Conservation (phyloP, 73 alveolate genomes). For the Paramecium sexaurelia region DNA sequence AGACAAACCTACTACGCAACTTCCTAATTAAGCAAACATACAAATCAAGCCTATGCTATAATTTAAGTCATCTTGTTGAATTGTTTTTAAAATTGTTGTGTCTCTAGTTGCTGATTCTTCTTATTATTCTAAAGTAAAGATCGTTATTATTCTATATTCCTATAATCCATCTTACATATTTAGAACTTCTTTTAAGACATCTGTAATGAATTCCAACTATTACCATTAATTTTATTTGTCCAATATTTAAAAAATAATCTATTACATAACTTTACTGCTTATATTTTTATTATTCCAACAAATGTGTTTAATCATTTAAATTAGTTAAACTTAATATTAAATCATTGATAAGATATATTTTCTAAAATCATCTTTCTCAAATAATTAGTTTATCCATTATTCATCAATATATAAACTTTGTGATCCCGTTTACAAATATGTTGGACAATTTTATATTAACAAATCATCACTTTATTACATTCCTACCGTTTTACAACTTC, state of each 20-base stretch:
- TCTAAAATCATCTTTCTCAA: not conserved
- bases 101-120: not conserved
- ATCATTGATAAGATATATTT: conserved; percentile 28
- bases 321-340: not conserved
- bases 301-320: not conserved
- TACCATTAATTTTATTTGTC: not conserved
- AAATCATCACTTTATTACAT: not conserved
- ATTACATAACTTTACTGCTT: not conserved
- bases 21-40: not conserved
- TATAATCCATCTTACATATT: not conserved
- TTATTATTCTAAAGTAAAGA: not conserved
- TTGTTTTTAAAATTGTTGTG: not conserved
- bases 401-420: not conserved
- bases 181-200: not conserved
- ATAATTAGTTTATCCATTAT: not conserved
- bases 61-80: not conserved
- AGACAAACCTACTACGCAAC: not conserved
- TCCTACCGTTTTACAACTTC: not conserved
- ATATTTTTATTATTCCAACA: not conserved
- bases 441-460: not conserved
- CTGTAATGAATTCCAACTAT: not conserved
- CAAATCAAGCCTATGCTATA: not conserved
- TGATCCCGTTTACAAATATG: not conserved
- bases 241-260: not conserved
- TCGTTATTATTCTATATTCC: not conserved